Conservation (phyloP, 1,139 yeast genomes). For the Yamadazyma songkhlaensis region DNA sequence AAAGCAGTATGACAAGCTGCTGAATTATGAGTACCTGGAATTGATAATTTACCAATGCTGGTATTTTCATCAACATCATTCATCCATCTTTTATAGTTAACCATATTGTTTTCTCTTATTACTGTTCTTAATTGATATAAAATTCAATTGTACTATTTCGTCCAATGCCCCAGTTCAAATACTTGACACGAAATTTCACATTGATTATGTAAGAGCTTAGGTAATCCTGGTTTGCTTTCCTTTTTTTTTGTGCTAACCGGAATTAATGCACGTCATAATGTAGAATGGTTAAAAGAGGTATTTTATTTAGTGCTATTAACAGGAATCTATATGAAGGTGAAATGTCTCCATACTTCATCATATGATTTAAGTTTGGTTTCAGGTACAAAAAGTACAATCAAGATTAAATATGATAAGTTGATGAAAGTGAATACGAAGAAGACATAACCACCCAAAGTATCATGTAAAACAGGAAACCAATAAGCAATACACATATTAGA, state of each 20-base stretch:
- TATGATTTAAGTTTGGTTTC: slow-evolving; percentile 29
- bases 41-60: slow-evolving; percentile 50
- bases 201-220: not conserved
- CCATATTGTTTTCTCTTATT: slow-evolving; percentile 23
- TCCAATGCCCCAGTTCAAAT: not conserved
- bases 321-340: no score
- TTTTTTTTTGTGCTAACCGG: not conserved
- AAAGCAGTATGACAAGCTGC: slow-evolving; percentile 74
- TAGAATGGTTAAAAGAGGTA: no score
- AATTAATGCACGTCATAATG: not conserved
- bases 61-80: slow-evolving; percentile 51
- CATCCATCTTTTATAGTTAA: slow-evolving; percentile 53
- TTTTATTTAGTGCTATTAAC: no score
- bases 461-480: slow-evolving; percentile 55
- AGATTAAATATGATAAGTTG: slow-evolving; percentile 19
- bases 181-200: not conserved
- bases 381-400: slow-evolving; percentile 25
- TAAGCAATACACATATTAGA: slow-evolving; percentile 78
- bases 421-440: slow-evolving; percentile 28
- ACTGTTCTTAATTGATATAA: no score
- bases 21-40: slow-evolving; percentile 82
- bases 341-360: slow-evolving; percentile 27
- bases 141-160: not conserved
- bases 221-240: not conserved
- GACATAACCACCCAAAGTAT: slow-evolving; percentile 25